Conservation (phyloP, 2,329 filamentous ascomycete species). For the Colletotrichum sp. region DNA sequence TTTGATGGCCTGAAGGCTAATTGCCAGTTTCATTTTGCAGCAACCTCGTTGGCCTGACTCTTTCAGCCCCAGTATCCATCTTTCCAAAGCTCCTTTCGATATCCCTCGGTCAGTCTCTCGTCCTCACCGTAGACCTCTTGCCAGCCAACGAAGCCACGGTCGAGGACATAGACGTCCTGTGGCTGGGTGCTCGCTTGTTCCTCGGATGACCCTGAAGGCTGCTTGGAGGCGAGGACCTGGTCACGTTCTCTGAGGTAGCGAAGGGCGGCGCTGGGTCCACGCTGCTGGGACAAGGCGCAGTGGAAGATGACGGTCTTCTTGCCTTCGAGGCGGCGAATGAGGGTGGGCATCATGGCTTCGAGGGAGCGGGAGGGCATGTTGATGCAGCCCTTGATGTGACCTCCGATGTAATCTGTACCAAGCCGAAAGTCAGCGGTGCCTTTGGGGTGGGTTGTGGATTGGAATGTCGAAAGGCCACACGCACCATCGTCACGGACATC, state of each 20-base stretch:
- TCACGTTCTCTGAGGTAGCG: constrained; percentile 77
- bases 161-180: constrained; percentile 82
- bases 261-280: constrained; percentile 84
- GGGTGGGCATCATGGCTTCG: constrained; percentile 78
- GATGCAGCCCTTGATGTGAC: constrained; percentile 80
- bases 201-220: background rate
- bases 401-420: constrained; percentile 79
- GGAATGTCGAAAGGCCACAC: constrained; percentile 21
- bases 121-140: constrained; percentile 84
- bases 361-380: constrained; percentile 78
- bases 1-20: background rate
- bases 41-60: background rate
- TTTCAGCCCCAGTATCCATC: constrained; percentile 49
- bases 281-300: constrained; percentile 89
- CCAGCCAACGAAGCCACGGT: constrained; percentile 87
- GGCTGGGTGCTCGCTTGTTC: constrained; percentile 20
- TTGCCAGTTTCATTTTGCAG: background rate
- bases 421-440: background rate
- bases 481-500: constrained; percentile 87
- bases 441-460: background rate
- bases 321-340: constrained; percentile 77
- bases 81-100: constrained; percentile 84
- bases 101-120: constrained; percentile 81
- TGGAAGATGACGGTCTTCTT: constrained; percentile 92
- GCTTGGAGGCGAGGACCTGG: constrained; percentile 38